Evolutionary conservation across 192 early-diverging fungal species (phyloP).

Genomic region (Glomus cerebriforme): DNA sequence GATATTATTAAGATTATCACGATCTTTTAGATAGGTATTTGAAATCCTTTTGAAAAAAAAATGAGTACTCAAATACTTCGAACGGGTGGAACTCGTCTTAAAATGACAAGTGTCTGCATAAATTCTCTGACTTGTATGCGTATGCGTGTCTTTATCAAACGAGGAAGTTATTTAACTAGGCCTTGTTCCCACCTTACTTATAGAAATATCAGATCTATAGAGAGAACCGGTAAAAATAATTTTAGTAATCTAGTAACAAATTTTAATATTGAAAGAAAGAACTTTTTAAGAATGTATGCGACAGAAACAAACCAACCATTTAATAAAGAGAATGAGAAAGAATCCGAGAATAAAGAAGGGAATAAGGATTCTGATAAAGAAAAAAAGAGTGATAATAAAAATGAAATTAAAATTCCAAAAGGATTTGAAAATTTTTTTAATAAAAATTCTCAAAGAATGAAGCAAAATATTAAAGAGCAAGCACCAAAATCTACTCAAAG

Average conservation of each 20-base stretch:
- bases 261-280: background rate
- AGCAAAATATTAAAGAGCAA: background rate
- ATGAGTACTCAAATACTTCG: background rate
- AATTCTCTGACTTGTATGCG: background rate
- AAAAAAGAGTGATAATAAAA: slow-evolving; percentile 33
- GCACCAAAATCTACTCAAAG: slow-evolving; percentile 20
- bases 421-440: slow-evolving; percentile 77
- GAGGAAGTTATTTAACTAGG: background rate
- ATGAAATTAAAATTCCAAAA: slow-evolving; percentile 53
- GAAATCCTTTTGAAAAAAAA: background rate
- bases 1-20: too few relatives aligned
- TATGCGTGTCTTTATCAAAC: background rate
- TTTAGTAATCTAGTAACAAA: background rate
- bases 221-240: background rate
- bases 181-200: background rate
- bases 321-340: slow-evolving; percentile 21
- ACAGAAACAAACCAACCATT: background rate
- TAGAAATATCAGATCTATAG: background rate
- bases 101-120: background rate
- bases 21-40: too few relatives aligned
- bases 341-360: slow-evolving; percentile 15
- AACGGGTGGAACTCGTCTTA: background rate
- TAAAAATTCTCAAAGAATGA: slow-evolving; percentile 34
- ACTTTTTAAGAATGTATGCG: background rate
- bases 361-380: slow-evolving; percentile 23